Base-by-base conservation (phyloP, 768 basidiomycete species). In the Tylopilus balloui region DNA sequence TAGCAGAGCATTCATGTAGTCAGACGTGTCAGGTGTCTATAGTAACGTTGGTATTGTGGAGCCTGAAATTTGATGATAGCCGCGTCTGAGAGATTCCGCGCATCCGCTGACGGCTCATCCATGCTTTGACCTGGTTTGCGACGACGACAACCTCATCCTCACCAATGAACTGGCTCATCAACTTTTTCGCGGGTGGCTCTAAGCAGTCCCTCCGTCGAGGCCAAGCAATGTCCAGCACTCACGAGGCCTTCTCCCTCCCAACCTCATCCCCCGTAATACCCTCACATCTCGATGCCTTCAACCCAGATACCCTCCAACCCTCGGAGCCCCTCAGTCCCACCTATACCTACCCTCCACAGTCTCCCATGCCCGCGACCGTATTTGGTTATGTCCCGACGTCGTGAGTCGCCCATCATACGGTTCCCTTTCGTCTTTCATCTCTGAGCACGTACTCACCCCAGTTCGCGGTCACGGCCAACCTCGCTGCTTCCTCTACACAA, bases 181-280 rank as follows among this genome's bases (percentile, higher is more conserved):
- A 80, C 56, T 71, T 87, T 48, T 88, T 89, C 69, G 73, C 78
- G 19, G 63, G 74, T 45, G 74, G 78, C 54, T 67, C 66, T 42
- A 63, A 73, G 21, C 74, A 78, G 60, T 75, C 73, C 53, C 60
- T 74, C 28, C 71, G 81, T 50, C 77, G 76, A 63, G 77, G 78
- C 47, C 83, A 84, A 66, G 80, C 86, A 24, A 79, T 92, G 56
- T 80, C 79, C 27, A 81, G 81, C 14, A 93, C 92, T 6, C 81
- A 86, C 62, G 91, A 93, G 65, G 91, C 92, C 53, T 94, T 94
- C 70, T 86, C 88, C 42, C 75, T 95, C 28, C 88, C 89, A 38
- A 81, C 81, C 3, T 79, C 83, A 21, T 86, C 87, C 21, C 86
- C 86, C 14, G 71, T 71, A 47, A 71, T 74, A 51, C 55, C 70